Conservation (phyloP, 2,329 filamentous ascomycete species). For the Blumeria graminis region DNA sequence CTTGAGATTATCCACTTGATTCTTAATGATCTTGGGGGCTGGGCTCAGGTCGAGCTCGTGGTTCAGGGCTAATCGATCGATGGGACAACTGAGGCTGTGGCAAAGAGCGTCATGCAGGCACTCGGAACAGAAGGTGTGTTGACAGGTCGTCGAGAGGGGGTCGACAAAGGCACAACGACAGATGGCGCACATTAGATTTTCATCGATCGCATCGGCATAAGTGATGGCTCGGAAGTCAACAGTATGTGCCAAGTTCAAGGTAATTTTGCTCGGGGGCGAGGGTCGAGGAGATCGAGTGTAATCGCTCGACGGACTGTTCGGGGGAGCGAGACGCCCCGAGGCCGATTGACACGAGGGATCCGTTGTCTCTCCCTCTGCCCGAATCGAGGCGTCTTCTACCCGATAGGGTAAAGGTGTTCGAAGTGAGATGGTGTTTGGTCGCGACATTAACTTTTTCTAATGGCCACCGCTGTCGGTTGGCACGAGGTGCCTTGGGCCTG, state of each 20-base stretch:
- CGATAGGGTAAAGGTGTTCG: neutral
- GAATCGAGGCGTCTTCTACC: constrained; percentile 2
- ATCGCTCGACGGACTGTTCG: constrained; percentile 4
- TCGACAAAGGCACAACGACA: constrained; percentile 36
- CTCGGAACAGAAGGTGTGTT: constrained; percentile 38
- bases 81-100: constrained; percentile 25
- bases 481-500: too few species aligned
- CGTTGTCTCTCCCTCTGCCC: constrained; percentile 1
- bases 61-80: constrained; percentile 26
- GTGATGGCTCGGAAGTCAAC: constrained; percentile 16
- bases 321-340: neutral
- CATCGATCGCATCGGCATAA: constrained; percentile 16
- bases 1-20: constrained; percentile 33
- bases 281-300: constrained; percentile 2
- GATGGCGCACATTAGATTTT: constrained; percentile 19
- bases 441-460: too few species aligned
- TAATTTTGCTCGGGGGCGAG: neutral
- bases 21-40: constrained; percentile 24
- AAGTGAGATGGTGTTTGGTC: too few species aligned
- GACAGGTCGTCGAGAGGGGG: constrained; percentile 35
- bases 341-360: neutral
- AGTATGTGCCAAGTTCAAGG: constrained; percentile 7
- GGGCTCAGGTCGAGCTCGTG: constrained; percentile 13
- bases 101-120: constrained; percentile 25
- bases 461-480: too few species aligned